Evolutionary conservation across 2,329 filamentous ascomycete genomes (phyloP).

Genomic region (Calonectria hawksworthii): DNA sequence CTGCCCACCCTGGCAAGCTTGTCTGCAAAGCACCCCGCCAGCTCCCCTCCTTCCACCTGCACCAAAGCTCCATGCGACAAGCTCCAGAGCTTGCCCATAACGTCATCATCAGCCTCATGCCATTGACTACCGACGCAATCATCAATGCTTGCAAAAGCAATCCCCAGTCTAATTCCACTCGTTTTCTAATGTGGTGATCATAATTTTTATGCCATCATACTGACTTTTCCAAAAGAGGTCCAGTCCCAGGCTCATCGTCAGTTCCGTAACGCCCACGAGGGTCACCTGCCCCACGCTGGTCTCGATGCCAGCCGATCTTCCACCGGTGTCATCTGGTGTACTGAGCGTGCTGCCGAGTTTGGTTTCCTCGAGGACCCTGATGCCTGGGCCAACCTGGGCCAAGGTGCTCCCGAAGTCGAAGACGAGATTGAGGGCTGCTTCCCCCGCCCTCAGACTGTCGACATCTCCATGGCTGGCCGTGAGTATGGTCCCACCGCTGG

Average conservation of each 20-base stretch:
- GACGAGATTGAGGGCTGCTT: slow-evolving; percentile 94
- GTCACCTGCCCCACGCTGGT: slow-evolving; percentile 90
- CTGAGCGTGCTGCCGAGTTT: slow-evolving; percentile 88
- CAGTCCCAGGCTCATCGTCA: slow-evolving; percentile 88
- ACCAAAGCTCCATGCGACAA: slow-evolving; percentile 21
- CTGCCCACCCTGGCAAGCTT: slow-evolving; percentile 32
- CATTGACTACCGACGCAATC: slow-evolving; percentile 5
- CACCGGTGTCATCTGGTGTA: slow-evolving; percentile 95
- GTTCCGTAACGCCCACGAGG: slow-evolving; percentile 91
- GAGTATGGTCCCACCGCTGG: slow-evolving; percentile 96
- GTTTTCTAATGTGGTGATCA: background rate
- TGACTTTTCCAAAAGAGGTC: slow-evolving; percentile 69
- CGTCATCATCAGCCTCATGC: slow-evolving; percentile 33
- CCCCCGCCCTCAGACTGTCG: slow-evolving; percentile 81
- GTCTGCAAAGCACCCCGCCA: slow-evolving; percentile 35
- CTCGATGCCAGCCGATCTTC: slow-evolving; percentile 90
- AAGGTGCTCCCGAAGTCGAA: slow-evolving; percentile 94
- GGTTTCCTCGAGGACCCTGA: slow-evolving; percentile 88
- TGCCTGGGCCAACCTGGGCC: slow-evolving; percentile 92
- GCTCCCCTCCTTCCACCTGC: slow-evolving; percentile 7
- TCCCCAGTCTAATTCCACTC: background rate
- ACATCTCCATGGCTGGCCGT: slow-evolving; percentile 82
- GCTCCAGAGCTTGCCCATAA: slow-evolving; percentile 35
- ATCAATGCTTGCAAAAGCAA: background rate
- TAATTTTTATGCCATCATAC: slow-evolving; percentile 31